These are phyloP conservation scores for Rhodotorula sp. DNA, from an alignment of 1,284 basidiomycete genomes.

Conservation along the genomic window DNA sequence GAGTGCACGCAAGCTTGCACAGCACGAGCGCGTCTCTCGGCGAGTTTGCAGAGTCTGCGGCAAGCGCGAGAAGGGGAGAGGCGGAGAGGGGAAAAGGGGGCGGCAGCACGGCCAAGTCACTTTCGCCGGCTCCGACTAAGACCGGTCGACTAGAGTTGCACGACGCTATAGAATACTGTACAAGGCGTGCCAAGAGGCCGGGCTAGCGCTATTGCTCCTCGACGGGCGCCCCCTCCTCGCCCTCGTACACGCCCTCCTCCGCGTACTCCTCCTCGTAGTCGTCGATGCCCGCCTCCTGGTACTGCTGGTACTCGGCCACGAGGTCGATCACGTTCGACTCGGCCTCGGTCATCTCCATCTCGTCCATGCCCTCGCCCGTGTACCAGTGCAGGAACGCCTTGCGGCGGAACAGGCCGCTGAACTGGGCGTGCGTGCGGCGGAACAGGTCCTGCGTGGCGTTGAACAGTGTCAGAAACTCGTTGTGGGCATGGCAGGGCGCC, in stretches of 20 bases:
- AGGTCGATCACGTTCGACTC: conserved; percentile 48
- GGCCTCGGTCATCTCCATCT: conserved; percentile 84
- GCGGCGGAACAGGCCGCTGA: conserved; percentile 76
- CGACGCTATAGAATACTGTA: neutral
- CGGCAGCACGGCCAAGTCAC: neutral
- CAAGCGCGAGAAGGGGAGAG: neutral
- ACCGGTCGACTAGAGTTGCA: too few relatives aligned
- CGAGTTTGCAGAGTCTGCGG: too few relatives aligned
- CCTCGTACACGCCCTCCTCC: conserved; percentile 12
- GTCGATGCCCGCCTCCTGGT: conserved; percentile 28
- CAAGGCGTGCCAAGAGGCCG: too few relatives aligned
- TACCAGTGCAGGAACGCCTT: conserved; percentile 89
- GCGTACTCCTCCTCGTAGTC: conserved; percentile 18
- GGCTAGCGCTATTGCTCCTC: conserved; percentile 9
- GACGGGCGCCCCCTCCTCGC: neutral
- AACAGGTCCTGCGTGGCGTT: conserved; percentile 71
- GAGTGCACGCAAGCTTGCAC: too few relatives aligned
- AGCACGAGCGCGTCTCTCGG: too few relatives aligned
- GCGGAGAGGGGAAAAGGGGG: neutral
- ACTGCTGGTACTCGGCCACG: conserved; percentile 43
- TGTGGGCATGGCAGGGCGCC: conserved; percentile 59
- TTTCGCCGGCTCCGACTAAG: too few relatives aligned
- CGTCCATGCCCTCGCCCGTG: conserved; percentile 80
- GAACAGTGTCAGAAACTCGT: too few relatives aligned
- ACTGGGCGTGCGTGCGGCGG: conserved; percentile 76